phyloP scores from a whole-genome alignment of 1,139 yeast genomes.

The Taphrina populina region DNA sequence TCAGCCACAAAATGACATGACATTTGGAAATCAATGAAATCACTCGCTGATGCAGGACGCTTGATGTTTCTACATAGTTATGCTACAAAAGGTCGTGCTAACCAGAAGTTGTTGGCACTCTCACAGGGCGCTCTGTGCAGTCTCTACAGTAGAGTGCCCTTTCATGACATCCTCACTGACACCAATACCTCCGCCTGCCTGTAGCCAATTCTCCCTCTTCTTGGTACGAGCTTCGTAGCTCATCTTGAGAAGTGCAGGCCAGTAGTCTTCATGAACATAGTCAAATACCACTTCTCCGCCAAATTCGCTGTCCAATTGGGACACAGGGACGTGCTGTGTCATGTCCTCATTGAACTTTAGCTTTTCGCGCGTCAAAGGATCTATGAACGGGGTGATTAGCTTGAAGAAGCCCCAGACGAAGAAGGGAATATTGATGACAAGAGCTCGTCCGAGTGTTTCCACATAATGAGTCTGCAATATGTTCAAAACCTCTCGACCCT shows the following conservation, averaged over 20 bases:
- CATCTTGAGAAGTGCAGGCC: slow-evolving; percentile 67
- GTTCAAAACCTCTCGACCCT: slow-evolving; percentile 76
- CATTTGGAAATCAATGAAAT: too few species aligned
- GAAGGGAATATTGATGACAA: slow-evolving; percentile 89
- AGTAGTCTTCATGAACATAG: slow-evolving; percentile 73
- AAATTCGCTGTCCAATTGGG: slow-evolving; percentile 78
- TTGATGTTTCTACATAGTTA: too few species aligned
- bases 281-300: slow-evolving; percentile 83
- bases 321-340: slow-evolving; percentile 71
- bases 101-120: too few species aligned
- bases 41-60: too few species aligned
- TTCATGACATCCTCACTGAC: slow-evolving; percentile 26
- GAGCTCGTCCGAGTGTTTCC: slow-evolving; percentile 86
- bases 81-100: too few species aligned
- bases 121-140: too few species aligned
- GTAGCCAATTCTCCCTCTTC: slow-evolving; percentile 13
- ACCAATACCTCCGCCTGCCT: slow-evolving; percentile 30
- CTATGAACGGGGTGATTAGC: slow-evolving; percentile 88
- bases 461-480: slow-evolving; percentile 94
- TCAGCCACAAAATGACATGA: too few species aligned
- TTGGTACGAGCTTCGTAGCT: slow-evolving; percentile 54
- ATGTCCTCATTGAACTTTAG: slow-evolving; percentile 88
- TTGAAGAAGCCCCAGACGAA: slow-evolving; percentile 86
- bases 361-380: slow-evolving; percentile 89
- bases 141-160: too few species aligned